phyloP scores from a whole-genome alignment of 2,329 filamentous ascomycete genomes.

The Aspergillus calidoustus region DNA sequence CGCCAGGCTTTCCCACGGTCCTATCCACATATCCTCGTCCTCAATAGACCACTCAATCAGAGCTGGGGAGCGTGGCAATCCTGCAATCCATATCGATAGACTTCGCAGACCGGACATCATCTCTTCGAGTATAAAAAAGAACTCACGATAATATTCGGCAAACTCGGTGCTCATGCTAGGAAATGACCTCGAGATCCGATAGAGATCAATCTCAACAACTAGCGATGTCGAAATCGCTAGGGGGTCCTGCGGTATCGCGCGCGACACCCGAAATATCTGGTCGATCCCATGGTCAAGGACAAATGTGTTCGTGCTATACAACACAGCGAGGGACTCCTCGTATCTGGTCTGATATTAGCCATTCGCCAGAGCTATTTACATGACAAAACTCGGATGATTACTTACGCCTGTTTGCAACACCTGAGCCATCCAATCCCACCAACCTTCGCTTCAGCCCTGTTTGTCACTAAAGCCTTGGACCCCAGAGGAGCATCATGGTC shows the following conservation, averaged over 20 bases:
- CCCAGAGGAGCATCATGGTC: slow-evolving; percentile 11
- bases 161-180: slow-evolving; percentile 8
- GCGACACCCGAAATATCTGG: slow-evolving; percentile 16
- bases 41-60: slow-evolving; percentile 8
- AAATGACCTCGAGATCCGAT: neutral
- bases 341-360: slow-evolving; percentile 1
- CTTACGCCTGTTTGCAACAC: slow-evolving; percentile 1
- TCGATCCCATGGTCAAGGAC: slow-evolving; percentile 18
- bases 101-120: slow-evolving; percentile 5
- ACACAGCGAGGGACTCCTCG: neutral
- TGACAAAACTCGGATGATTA: neutral
- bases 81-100: slow-evolving; percentile 10
- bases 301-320: slow-evolving; percentile 17
- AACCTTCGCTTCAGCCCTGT: slow-evolving; percentile 15
- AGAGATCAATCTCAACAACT: slow-evolving; percentile 19
- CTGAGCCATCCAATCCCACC: slow-evolving; percentile 13
- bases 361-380: neutral
- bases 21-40: slow-evolving; percentile 1
- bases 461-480: slow-evolving; percentile 11
- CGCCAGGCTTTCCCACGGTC: neutral
- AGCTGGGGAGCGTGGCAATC: neutral
- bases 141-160: neutral
- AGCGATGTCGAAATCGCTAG: slow-evolving; percentile 7
- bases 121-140: slow-evolving; percentile 3
- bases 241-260: slow-evolving; percentile 6